A percentile compares a stretch with the other conserved stretches of the same genome.
Evolutionary conservation across 768 basidiomycete genomes (phyloP).

Genomic region (Chalciporus piperatus): DNA sequence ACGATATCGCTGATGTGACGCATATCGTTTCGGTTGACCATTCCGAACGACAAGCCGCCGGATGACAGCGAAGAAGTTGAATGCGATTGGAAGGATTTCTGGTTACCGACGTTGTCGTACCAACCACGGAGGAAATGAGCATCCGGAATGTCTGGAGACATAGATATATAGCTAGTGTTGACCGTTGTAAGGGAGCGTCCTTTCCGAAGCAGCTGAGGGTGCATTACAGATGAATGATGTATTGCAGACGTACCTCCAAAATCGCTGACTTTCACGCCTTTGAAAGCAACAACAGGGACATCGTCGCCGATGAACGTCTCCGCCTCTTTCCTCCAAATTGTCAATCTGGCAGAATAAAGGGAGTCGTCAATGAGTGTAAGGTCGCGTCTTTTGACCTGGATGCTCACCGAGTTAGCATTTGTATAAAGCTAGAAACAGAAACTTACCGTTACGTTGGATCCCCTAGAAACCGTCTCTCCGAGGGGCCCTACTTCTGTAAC

Average conservation of each 20-base stretch:
- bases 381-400: slow-evolving; percentile 86
- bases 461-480: slow-evolving; percentile 72
- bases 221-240: not conserved
- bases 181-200: slow-evolving; percentile 84
- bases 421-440: not conserved
- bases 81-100: slow-evolving; percentile 69
- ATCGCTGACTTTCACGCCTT: slow-evolving; percentile 90
- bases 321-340: slow-evolving; percentile 95
- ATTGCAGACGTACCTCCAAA: slow-evolving; percentile 60
- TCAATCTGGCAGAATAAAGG: slow-evolving; percentile 73
- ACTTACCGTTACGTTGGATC: slow-evolving; percentile 56
- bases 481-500: slow-evolving; percentile 75
- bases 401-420: slow-evolving; percentile 1
- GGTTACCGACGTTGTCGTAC: slow-evolving; percentile 74
- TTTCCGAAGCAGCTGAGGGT: slow-evolving; percentile 26
- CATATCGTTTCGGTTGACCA: slow-evolving; percentile 70
- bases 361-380: slow-evolving; percentile 85
- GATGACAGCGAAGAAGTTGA: slow-evolving; percentile 38
- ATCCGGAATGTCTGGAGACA: slow-evolving; percentile 86
- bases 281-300: slow-evolving; percentile 83
- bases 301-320: slow-evolving; percentile 63
- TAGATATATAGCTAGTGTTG: slow-evolving; percentile 73
- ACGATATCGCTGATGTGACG: slow-evolving; percentile 77
- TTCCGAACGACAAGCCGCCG: slow-evolving; percentile 37
- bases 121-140: slow-evolving; percentile 86